Evolutionary conservation across 106 monocot genomes (phyloP), one percentile per base, ranked within the genome.

Genomic region (Allium cepa): DNA sequence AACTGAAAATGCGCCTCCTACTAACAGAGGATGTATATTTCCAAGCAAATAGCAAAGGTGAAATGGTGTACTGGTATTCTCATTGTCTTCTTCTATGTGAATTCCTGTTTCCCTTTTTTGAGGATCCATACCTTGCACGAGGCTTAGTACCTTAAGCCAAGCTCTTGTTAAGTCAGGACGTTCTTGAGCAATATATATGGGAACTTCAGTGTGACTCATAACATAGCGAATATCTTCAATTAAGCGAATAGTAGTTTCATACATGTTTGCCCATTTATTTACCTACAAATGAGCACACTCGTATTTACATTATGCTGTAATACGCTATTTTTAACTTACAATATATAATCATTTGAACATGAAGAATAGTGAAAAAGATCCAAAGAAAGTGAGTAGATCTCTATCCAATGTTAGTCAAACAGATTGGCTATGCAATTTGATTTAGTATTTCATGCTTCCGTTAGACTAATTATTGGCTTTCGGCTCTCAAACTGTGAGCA

Each of bases 81-180:
- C 79, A 79, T 87, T 79, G 73, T 93, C 97, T 7, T 93, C 92
- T 72, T 87, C 89, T 15, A 59, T 67, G 59, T 79, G 84, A 68
- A 75, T n/a, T 59, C 76, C 74, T 47, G 84, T 82, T 22, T 66
- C 71, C 77, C 92, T 80, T 67, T 83, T 99, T 53, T 81, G 97
- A 63, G 88, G 64, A 72, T 99, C 85, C 82, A 93, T 90, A 26
- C 84, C 92, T 77, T 99, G 97, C 15, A 93, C 77, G 59, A 79
- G 67, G 55, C 70, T 66, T 72, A 99, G 73, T 46, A 99, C 71
- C 59, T 67, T 62, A 46, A 99, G 68, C 93, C 87, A 99, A 52
- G 72, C 68, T 60, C 69, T 81, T 52, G 68, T 75, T 46, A 90
- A 76, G 74, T 93, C 87, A 68, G 80, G 87, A 27, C 72, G 78